Evolutionary conservation across 768 basidiomycete genomes (phyloP).

Genomic region (Boletus bicolor): DNA sequence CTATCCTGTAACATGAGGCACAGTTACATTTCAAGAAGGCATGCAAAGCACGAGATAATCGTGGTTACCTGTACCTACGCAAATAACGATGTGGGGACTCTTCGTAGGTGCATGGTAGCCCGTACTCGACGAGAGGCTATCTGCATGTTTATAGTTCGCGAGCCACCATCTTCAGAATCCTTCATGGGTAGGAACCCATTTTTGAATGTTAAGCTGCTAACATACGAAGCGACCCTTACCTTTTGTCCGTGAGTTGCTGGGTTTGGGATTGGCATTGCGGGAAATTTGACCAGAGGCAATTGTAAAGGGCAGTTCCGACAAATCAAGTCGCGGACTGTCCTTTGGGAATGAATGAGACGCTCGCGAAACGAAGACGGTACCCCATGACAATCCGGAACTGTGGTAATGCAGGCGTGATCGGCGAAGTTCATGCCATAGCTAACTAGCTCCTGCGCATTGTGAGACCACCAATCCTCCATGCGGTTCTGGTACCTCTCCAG

Average conservation of each 20-base stretch:
- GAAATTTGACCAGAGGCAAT: constrained; percentile 7
- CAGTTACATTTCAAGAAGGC: not conserved
- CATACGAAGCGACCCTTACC: not conserved
- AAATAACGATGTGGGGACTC: not conserved
- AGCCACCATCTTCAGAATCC: not conserved
- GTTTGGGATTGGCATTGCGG: not conserved
- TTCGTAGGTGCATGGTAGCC: not conserved
- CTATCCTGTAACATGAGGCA: not conserved
- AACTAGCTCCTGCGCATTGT: constrained; percentile 10
- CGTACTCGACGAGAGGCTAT: not conserved
- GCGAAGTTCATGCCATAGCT: constrained; percentile 15
- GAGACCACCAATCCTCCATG: constrained; percentile 27
- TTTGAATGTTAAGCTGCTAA: not conserved
- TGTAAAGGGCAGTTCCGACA: constrained; percentile 4
- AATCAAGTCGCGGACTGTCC: constrained; percentile 12
- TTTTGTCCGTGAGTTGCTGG: not conserved
- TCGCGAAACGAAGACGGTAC: constrained; percentile 7
- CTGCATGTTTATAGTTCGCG: not conserved
- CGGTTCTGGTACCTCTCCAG: constrained; percentile 17
- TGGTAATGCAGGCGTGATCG: constrained; percentile 22
- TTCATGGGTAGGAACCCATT: not conserved
- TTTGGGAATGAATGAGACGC: constrained; percentile 13
- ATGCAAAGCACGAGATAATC: not conserved
- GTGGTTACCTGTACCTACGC: not conserved
- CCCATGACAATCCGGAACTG: constrained; percentile 4